Percentiles rank a stretch among this genome's conserved stretches.
Evolutionary conservation across 139 green algal species (phyloP).

Genomic region (Picocystis salinarum): DNA sequence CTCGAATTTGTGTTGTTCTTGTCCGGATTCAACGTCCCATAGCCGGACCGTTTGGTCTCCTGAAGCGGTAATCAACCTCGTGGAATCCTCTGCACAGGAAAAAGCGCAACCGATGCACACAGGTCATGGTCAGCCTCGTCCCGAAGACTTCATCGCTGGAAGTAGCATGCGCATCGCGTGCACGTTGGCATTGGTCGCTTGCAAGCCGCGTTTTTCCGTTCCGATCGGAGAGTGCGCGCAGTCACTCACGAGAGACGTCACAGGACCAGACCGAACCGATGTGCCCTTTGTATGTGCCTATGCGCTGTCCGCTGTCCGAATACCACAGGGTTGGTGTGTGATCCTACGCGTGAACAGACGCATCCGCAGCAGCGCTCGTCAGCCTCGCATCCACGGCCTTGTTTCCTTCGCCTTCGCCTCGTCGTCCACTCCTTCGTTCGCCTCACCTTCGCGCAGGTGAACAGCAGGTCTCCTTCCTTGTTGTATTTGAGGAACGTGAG

Average conservation of each 20-base stretch:
- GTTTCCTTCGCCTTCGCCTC: conserved; percentile 10
- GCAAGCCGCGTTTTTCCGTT: too few species aligned
- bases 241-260: conserved; percentile 61
- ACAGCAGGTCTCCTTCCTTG: conserved; percentile 80
- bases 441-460: conserved; percentile 79
- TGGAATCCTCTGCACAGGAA: conserved; percentile 36
- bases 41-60: conserved; percentile 71
- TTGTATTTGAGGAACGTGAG: conserved; percentile 63
- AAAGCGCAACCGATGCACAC: too few species aligned
- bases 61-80: conserved; percentile 59
- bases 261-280: conserved; percentile 81
- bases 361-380: neutral
- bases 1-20: conserved; percentile 56
- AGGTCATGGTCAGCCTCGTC: too few species aligned
- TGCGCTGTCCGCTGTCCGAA: conserved; percentile 66
- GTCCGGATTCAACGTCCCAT: conserved; percentile 75
- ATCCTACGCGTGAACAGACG: conserved; percentile 25
- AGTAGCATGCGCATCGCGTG: too few species aligned
- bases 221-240: too few species aligned
- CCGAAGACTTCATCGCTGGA: too few species aligned
- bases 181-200: too few species aligned
- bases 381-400: neutral
- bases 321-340: conserved; percentile 70
- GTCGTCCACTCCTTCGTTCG: neutral
- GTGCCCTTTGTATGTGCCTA: conserved; percentile 93